Base-by-base conservation (phyloP, 768 basidiomycete genomes). In the Gloeopeniophorella convolvens region DNA sequence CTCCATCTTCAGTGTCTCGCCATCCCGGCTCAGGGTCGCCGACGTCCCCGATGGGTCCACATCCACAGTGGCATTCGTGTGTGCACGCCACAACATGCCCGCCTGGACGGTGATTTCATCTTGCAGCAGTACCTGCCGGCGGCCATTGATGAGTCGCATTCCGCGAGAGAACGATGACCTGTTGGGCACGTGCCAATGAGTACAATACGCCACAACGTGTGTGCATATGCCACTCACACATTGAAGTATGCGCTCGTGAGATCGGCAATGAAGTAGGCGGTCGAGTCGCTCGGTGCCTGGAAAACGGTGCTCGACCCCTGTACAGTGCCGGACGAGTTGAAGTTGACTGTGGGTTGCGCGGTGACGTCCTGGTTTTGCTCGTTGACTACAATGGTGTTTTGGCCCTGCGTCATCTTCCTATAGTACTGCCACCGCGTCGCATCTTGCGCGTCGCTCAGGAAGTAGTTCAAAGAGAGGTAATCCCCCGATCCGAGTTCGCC, bases 401-500 rank as follows among this genome's bases (percentile, higher is more conserved):
- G 96, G 2, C 96, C 96, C 68, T 95, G 91, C 4, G 95, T 96
- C 70, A 83, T 81, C 75, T 94, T 98, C 64, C 94, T 79, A 75
- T 96, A 99, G 71, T 96, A 98, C 55, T 78, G 60, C 94, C 93
- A 98, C 47, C 95, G 77, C 20, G 70, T 64, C 40, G 82, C 76
- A 51, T 72, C 68, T 65, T 95, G 91, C 0, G 66, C 63, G 57
- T 89, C 90, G 50, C 65, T 79, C 26, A 65, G 70, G 73, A 99
- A 99, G 72, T 98, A 98, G 31, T 75, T 73, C 2, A 67, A 62
- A 2, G 90, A 72, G 31, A 77, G 66, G 65, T 99, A 99, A 64
- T 99, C 79, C 3, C 76, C 92, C 5, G 85, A 89, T 4, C 96
- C 95, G 39, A 92, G 79, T 61, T 97, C 95, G 51, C 96, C 95